phyloP scores from a whole-genome alignment of 176 grass and related monocot genomes.

The Tillandsia fasciculata region DNA sequence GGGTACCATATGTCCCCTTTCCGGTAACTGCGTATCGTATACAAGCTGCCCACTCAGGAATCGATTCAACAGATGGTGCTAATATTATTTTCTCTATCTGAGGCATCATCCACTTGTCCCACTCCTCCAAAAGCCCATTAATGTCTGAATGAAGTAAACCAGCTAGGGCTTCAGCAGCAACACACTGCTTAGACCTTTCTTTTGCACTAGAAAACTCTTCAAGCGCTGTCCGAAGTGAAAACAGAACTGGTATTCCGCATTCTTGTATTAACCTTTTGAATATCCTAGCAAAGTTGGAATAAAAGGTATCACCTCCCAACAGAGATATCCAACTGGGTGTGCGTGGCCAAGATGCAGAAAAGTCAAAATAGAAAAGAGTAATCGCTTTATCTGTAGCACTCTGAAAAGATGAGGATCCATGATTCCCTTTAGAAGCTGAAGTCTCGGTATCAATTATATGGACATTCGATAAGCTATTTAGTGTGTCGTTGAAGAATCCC shows the following conservation, averaged over 20 bases:
- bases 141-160: slow-evolving; percentile 89
- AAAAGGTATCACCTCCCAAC: slow-evolving; percentile 54
- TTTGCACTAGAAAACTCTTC: slow-evolving; percentile 81
- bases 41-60: slow-evolving; percentile 95
- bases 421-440: slow-evolving; percentile 47
- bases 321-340: slow-evolving; percentile 93
- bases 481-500: slow-evolving; percentile 63
- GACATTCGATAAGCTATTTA: slow-evolving; percentile 77
- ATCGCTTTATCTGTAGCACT: slow-evolving; percentile 80
- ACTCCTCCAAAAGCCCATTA: slow-evolving; percentile 44
- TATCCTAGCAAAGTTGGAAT: slow-evolving; percentile 90
- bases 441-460: slow-evolving; percentile 83
- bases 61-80: slow-evolving; percentile 78
- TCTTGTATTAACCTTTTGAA: slow-evolving; percentile 95
- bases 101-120: slow-evolving; percentile 60
- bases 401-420: slow-evolving; percentile 41
- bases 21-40: slow-evolving; percentile 91
- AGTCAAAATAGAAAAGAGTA: slow-evolving; percentile 97
- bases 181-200: slow-evolving; percentile 96
- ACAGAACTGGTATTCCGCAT: slow-evolving; percentile 59
- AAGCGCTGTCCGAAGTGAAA: slow-evolving; percentile 44
- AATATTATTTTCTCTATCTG: slow-evolving; percentile 65
- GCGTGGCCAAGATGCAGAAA: slow-evolving; percentile 81
- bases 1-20: slow-evolving; percentile 70
- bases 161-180: slow-evolving; percentile 90